A percentile compares a stretch with the other conserved stretches of the same genome.
Evolutionary conservation across 352 stramenopile species (phyloP).

Genomic region (Globisporangium sylvaticum): DNA sequence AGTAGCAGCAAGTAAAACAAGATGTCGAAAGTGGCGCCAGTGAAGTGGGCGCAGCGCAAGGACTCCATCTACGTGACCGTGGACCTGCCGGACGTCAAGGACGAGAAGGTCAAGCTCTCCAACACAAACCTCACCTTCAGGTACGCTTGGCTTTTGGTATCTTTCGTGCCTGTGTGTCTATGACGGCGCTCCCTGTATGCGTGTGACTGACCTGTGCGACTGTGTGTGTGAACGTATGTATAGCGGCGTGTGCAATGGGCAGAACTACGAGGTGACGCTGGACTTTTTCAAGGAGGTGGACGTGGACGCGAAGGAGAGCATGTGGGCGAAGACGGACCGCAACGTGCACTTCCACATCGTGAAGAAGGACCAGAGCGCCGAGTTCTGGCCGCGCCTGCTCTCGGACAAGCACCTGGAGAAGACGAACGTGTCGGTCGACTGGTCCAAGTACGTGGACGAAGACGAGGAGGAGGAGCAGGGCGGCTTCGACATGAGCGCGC

Average conservation of each 20-base stretch:
- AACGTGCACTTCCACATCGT: slow-evolving; percentile 96
- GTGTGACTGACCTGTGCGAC: background rate
- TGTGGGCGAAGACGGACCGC: slow-evolving; percentile 94
- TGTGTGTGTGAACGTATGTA: slow-evolving; percentile 4
- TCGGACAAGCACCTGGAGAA: slow-evolving; percentile 96
- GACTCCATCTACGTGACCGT: slow-evolving; percentile 97
- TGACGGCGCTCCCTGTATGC: background rate
- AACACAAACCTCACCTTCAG: slow-evolving; percentile 89
- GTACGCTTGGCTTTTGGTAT: slow-evolving; percentile 24
- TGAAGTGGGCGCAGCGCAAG: slow-evolving; percentile 96
- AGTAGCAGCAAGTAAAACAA: slow-evolving; percentile 1
- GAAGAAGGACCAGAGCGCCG: slow-evolving; percentile 92
- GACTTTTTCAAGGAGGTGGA: slow-evolving; percentile 95
- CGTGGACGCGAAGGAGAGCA: slow-evolving; percentile 85
- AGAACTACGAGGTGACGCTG: slow-evolving; percentile 94
- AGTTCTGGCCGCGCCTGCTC: slow-evolving; percentile 95
- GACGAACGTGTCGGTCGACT: slow-evolving; percentile 96
- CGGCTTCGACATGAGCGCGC: slow-evolving; percentile 85
- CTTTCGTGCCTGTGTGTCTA: background rate
- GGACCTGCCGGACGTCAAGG: slow-evolving; percentile 91
- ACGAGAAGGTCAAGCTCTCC: slow-evolving; percentile 89
- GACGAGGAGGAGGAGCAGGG: slow-evolving; percentile 92
- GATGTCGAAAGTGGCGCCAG: slow-evolving; percentile 67
- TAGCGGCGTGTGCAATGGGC: slow-evolving; percentile 86
- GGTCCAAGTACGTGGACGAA: slow-evolving; percentile 96